Conservation (phyloP, 441 rosid genomes). For the Croton laevigatus region DNA sequence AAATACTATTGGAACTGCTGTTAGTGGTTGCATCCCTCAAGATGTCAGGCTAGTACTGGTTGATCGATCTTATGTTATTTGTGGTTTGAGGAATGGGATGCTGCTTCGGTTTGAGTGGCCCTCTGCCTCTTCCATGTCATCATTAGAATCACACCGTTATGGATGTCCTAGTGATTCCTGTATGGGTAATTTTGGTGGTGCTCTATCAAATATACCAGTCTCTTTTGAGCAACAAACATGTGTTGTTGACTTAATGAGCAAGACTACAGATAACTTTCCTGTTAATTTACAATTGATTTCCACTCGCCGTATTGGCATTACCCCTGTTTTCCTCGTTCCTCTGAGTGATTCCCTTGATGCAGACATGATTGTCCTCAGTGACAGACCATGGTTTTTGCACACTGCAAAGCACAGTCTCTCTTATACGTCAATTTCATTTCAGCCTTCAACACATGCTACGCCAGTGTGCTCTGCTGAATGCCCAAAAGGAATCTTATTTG, state of each 20-base stretch:
- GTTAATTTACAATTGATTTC: conserved; percentile 78
- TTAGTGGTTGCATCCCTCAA: conserved; percentile 91
- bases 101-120: conserved; percentile 98
- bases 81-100: conserved; percentile 99
- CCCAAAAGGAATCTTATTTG: conserved; percentile 92
- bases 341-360: conserved; percentile 72
- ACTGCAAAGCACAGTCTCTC: conserved; percentile 92
- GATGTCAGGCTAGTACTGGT: conserved; percentile 93
- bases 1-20: conserved; percentile 64
- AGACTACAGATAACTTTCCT: conserved; percentile 39
- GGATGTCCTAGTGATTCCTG: conserved; percentile 31
- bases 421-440: conserved; percentile 89
- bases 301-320: conserved; percentile 88
- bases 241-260: conserved; percentile 32
- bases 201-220: conserved; percentile 24
- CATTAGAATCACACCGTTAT: conserved; percentile 33
- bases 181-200: conserved; percentile 34
- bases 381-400: conserved; percentile 96
- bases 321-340: conserved; percentile 97
- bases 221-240: conserved; percentile 30
- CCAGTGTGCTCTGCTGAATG: conserved; percentile 90
- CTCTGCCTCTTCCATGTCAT: conserved; percentile 35
- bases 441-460: conserved; percentile 95
- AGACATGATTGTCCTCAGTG: conserved; percentile 91
- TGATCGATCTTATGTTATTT: conserved; percentile 79